Base-by-base conservation (phyloP, 345 rosid species). In the Aegle marmelos region DNA sequence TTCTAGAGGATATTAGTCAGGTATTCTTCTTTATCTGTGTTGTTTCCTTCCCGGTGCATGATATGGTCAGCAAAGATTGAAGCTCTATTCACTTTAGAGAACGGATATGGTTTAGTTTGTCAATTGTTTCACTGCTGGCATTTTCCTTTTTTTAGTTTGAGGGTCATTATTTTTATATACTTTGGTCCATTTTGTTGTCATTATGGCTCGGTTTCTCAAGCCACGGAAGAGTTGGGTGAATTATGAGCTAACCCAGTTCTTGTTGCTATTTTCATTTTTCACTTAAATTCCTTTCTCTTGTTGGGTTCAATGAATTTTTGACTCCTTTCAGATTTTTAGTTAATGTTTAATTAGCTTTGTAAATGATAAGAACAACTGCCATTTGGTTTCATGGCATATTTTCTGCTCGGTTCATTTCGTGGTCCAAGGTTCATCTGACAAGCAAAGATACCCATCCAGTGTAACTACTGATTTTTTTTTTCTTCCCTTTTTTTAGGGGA, bases 1-100 rank as follows among this genome's bases (percentile, higher is more conserved):
- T 82, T 61, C 90, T 92, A 9, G 88, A 86, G 77, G 95, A 90
- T 78, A 82, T 92, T 73, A 67, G 65, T 76, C 89, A 85, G 91
- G 98, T 92, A 85, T 65, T 4, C 39, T 59, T 63, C 27, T 7
- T 79, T 31, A 64, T 36, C 37, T 6, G 33, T 41, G 59, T 37
- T 68, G 16, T 78, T 24, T 16, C 11, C 41, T 41, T 33, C 39
- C 9, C 19, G n/a, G 6, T 53, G 63, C 19, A 64, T 64, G 37
- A 6, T 65, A 65, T 76, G 53, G 64, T 60, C 9, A 3, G 34
- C 41, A 75, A 53, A 75, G 22, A 11, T 75, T 65, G 72, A 50
- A 16, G 17, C 33, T 62, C 30, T 33, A 36, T 56, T 33, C 60
- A 22, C 21, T 4, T n/a, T 57, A 10, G 66, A 58, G 50, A 36